Base-by-base conservation (phyloP, 352 stramenopile species). In the Phytophthora sp. region DNA sequence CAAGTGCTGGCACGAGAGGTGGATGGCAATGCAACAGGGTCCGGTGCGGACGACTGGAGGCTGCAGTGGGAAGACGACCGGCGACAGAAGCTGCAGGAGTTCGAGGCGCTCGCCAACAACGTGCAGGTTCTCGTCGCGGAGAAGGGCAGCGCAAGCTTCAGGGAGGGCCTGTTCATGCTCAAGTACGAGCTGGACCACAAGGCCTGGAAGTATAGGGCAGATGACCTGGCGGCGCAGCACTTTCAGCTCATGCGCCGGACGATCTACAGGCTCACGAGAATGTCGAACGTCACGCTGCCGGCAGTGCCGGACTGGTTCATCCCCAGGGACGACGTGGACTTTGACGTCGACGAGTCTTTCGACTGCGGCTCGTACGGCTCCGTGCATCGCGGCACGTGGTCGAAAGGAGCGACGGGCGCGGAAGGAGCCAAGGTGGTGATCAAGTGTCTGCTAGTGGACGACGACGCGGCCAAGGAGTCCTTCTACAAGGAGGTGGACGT, bases 401-500 rank as follows among this genome's bases (percentile, higher is more conserved):
- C 30, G 20, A 66, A 59, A 7, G 68, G 28, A 20, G 17, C 26
- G 11, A 18, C 35, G 5, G 23, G 35, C 10, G 50, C 20, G 9
- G 39, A 44, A 20, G 49, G 34, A 11, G 35, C 34, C 24, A 49
- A 62, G 23, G 74, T 70, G 15, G 69, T 77, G 39, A 52, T 79
- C 44, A 82, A 82, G 70, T 69, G 50, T 20, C 50, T 66, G 48
- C 59, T 66, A 10, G 42, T 52, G 39, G 37, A 53, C 39, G 38
- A 66, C n/a, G 42, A 54, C 23, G 15, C 17, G 17, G 50, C 55
- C 37, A 56, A 46, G 28, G 9, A 54, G 28, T 53, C 32, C 1
- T 74, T 76, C 28, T 52, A 68, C 41, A 54, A 63, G 18, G 74
- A 82, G 39, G 51, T 71, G 35, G 28, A 68, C 15, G 52, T 79